Evolutionary conservation across 208 protist genomes (phyloP).

Genomic region (Trypanosoma melophagium): DNA sequence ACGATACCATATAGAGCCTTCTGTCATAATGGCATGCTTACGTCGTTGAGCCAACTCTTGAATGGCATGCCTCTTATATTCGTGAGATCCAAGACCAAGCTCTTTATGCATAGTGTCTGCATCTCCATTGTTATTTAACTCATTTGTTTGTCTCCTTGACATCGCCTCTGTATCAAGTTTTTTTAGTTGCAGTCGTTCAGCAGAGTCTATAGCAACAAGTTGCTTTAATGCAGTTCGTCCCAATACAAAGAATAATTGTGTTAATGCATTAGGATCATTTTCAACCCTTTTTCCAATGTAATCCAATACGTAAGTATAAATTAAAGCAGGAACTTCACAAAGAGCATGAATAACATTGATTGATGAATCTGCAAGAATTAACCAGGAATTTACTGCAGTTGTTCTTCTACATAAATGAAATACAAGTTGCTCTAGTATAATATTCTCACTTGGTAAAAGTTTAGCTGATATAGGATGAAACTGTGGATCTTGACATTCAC

Average conservation of each 20-base stretch:
- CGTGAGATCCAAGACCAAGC: slow-evolving; percentile 76
- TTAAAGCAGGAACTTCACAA: slow-evolving; percentile 67
- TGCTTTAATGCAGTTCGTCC: slow-evolving; percentile 84
- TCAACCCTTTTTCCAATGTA: slow-evolving; percentile 37
- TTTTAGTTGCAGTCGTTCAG: slow-evolving; percentile 77
- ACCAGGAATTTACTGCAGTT: slow-evolving; percentile 71
- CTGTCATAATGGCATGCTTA: slow-evolving; percentile 62
- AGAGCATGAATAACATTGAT: slow-evolving; percentile 70
- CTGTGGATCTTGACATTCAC: slow-evolving; percentile 66
- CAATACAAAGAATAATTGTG: slow-evolving; percentile 78
- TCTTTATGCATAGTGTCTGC: slow-evolving; percentile 87
- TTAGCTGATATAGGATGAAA: slow-evolving; percentile 60
- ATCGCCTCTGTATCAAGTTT: slow-evolving; percentile 34
- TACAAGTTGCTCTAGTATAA: slow-evolving; percentile 68
- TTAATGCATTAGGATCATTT: slow-evolving; percentile 39
- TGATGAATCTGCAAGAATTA: slow-evolving; percentile 71
- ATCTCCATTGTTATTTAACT: slow-evolving; percentile 14
- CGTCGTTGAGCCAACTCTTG: slow-evolving; percentile 74
- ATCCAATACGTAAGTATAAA: slow-evolving; percentile 83
- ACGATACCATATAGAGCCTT: slow-evolving; percentile 74
- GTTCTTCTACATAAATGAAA: slow-evolving; percentile 80
- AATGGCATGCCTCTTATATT: slow-evolving; percentile 80
- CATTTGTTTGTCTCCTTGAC: slow-evolving; percentile 8
- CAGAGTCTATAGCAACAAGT: slow-evolving; percentile 78
- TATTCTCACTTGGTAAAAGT: slow-evolving; percentile 45